A percentile compares a stretch with the other conserved stretches of the same genome.
These are phyloP conservation scores for Danielia oregonensis DNA, from an alignment of 805 yeast genomes.

Conservation along the genomic window DNA sequence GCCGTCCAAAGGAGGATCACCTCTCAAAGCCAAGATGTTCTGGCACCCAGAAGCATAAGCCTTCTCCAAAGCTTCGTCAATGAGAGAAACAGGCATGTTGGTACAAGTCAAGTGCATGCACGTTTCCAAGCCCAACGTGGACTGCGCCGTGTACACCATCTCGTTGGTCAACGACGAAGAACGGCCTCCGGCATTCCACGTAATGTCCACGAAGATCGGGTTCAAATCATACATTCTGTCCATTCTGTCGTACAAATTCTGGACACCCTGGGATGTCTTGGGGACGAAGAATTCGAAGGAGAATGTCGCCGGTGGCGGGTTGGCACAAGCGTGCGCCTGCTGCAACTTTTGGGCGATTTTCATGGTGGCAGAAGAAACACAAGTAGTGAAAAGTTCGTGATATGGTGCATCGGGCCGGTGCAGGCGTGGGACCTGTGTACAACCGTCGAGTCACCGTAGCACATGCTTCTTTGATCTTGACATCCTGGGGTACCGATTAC, in stretches of 20 bases:
- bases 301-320: slow-evolving; percentile 62
- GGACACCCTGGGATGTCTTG: slow-evolving; percentile 95
- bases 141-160: slow-evolving; percentile 85
- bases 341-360: slow-evolving; percentile 39
- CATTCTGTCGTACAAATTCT: slow-evolving; percentile 93
- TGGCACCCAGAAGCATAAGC: slow-evolving; percentile 94
- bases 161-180: slow-evolving; percentile 81
- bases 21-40: slow-evolving; percentile 89
- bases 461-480: no score
- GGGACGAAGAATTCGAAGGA: slow-evolving; percentile 98
- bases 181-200: slow-evolving; percentile 99
- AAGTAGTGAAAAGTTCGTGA: neutral
- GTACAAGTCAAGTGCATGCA: slow-evolving; percentile 98
- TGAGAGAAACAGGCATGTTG: slow-evolving; percentile 77
- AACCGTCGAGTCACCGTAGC: neutral
- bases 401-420: slow-evolving; percentile 4
- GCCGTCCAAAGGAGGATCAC: slow-evolving; percentile 86
- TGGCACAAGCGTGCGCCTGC: slow-evolving; percentile 38
- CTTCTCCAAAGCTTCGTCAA: slow-evolving; percentile 78
- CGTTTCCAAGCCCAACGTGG: slow-evolving; percentile 87
- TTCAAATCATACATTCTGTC: slow-evolving; percentile 92
- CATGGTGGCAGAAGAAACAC: slow-evolving; percentile 19
- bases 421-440: slow-evolving; percentile 3
- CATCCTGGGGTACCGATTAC: no score
- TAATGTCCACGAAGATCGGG: slow-evolving; percentile 91